Evolutionary conservation across 2,329 filamentous ascomycete species (phyloP).

Genomic region (Phyllosticta ampelicida): DNA sequence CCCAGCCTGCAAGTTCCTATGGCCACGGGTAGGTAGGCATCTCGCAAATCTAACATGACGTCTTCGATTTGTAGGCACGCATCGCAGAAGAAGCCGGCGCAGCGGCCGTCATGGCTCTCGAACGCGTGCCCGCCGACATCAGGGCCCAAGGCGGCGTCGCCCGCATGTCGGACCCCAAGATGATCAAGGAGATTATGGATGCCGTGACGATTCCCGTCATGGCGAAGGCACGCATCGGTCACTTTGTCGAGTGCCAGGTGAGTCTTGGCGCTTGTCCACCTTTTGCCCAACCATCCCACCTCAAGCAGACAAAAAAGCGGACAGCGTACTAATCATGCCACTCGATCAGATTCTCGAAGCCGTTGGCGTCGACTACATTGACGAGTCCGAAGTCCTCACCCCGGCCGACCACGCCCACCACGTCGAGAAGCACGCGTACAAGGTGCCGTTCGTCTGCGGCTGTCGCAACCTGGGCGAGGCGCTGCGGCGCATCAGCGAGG

Average conservation of each 20-base stretch:
- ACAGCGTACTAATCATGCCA: neutral
- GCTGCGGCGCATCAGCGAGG: constrained; percentile 78
- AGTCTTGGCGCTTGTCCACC: constrained; percentile 9
- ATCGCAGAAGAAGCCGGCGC: constrained; percentile 97
- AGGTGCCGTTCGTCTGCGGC: constrained; percentile 87
- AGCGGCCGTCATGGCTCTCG: constrained; percentile 94
- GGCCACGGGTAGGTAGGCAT: too few species aligned
- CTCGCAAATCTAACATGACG: neutral
- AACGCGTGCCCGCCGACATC: constrained; percentile 95
- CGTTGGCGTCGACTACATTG: constrained; percentile 93
- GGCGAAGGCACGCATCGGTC: constrained; percentile 96
- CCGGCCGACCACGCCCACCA: constrained; percentile 86
- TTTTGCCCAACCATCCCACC: neutral
- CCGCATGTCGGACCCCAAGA: constrained; percentile 87
- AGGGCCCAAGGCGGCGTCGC: constrained; percentile 84
- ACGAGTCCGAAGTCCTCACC: constrained; percentile 95
- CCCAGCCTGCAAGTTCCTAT: neutral
- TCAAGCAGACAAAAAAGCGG: neutral
- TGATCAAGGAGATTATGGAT: constrained; percentile 93
- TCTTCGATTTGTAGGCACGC: constrained; percentile 50
- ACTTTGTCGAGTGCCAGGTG: constrained; percentile 92
- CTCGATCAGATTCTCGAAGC: constrained; percentile 73
- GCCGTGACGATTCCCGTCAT: constrained; percentile 97
- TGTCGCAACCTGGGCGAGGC: constrained; percentile 93
- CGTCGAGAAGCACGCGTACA: constrained; percentile 77